Evolutionary conservation across 179 eudicot genomes (phyloP).

Genomic region (Pouteria campechiana): DNA sequence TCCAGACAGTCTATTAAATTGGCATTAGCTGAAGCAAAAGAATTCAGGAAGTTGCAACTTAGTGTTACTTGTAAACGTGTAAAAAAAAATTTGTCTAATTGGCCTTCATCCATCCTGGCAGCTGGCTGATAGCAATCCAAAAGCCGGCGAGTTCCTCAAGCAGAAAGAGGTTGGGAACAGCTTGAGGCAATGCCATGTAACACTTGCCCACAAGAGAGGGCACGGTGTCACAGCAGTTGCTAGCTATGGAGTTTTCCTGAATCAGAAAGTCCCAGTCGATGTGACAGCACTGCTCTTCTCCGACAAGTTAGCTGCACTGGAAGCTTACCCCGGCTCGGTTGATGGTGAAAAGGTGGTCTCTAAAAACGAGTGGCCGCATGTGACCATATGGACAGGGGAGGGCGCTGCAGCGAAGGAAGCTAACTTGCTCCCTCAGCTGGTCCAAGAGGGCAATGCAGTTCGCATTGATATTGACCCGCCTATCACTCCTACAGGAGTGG

Average conservation of each 20-base stretch:
- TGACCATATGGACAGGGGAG: constrained; percentile 70
- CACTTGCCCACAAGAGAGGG: constrained; percentile 86
- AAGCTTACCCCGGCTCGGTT: constrained; percentile 56
- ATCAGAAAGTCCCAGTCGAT: constrained; percentile 52
- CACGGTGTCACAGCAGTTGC: constrained; percentile 89
- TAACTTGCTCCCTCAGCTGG: constrained; percentile 48
- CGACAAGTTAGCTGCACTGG: constrained; percentile 73
- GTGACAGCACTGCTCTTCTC: constrained; percentile 55
- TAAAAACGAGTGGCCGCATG: constrained; percentile 81
- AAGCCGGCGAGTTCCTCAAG: constrained; percentile 34
- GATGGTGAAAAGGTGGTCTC: constrained; percentile 60
- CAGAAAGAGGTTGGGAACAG: constrained; percentile 30
- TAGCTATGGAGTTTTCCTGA: constrained; percentile 40
- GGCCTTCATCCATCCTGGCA: constrained; percentile 10
- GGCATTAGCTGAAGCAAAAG: no score
- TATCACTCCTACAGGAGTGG: constrained; percentile 30
- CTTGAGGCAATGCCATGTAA: constrained; percentile 55
- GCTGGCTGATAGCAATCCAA: constrained; percentile 40
- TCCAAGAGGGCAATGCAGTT: constrained; percentile 51
- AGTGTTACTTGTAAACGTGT: no score
- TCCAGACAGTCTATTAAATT: no score
- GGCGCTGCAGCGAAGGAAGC: constrained; percentile 71
- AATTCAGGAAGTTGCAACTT: no score
- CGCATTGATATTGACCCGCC: constrained; percentile 73
- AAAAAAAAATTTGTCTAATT: no score